A percentile compares a stretch with the other conserved stretches of the same genome.
These are phyloP conservation scores for Pleurotus djamor DNA, from an alignment of 768 basidiomycete genomes.

Conservation along the genomic window DNA sequence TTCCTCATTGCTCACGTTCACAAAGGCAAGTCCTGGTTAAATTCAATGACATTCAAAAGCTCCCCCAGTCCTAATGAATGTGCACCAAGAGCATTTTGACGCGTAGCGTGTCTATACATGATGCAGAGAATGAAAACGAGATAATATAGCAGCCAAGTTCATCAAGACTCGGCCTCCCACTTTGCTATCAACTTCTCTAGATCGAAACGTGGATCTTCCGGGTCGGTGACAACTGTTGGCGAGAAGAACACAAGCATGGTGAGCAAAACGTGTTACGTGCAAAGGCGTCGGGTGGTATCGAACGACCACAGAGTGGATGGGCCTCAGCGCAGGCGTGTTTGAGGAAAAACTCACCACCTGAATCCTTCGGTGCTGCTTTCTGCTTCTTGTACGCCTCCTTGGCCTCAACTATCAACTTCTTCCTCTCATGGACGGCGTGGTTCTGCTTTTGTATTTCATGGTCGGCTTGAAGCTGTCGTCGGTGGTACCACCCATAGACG, in stretches of 20 bases:
- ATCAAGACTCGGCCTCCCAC: slow-evolving; percentile 62
- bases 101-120: slow-evolving; percentile 1
- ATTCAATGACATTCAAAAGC: neutral
- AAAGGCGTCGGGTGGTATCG: too few species aligned
- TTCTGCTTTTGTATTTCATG: slow-evolving; percentile 77
- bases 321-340: neutral
- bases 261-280: neutral
- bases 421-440: slow-evolving; percentile 69
- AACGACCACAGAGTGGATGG: too few species aligned
- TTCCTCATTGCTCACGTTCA: neutral
- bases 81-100: neutral
- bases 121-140: neutral
- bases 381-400: slow-evolving; percentile 90
- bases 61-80: neutral
- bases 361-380: slow-evolving; percentile 50
- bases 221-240: slow-evolving; percentile 79
- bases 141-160: neutral
- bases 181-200: slow-evolving; percentile 84
- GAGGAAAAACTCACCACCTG: slow-evolving; percentile 47
- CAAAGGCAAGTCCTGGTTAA: too few species aligned
- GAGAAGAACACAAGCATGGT: slow-evolving; percentile 2
- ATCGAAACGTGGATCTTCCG: slow-evolving; percentile 95
- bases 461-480: slow-evolving; percentile 80
- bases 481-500: slow-evolving; percentile 90
- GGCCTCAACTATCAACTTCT: slow-evolving; percentile 80